phyloP scores from a whole-genome alignment of 2,329 filamentous ascomycete genomes.

The Alternaria brassicicola region DNA sequence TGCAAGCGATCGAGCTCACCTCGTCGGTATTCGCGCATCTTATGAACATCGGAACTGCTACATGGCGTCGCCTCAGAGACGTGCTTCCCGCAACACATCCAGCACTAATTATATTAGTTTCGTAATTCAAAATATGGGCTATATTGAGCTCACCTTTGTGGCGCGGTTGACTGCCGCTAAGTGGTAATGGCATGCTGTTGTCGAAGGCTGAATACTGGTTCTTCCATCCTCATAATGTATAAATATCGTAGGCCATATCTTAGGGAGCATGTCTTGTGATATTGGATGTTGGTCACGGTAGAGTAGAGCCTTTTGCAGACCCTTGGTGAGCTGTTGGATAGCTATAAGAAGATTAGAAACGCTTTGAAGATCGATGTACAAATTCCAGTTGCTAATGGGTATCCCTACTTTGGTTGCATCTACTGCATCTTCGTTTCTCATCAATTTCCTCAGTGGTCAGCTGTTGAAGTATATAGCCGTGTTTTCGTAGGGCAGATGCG shows the following conservation, averaged over 20 bases:
- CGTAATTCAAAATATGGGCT: too few relatives aligned
- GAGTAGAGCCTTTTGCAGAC: background rate
- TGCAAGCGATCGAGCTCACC: conserved; percentile 13
- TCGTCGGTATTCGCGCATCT: conserved; percentile 2
- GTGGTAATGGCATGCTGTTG: background rate
- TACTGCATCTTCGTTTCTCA: conserved; percentile 15
- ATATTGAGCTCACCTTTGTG: background rate
- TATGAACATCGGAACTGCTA: conserved; percentile 6
- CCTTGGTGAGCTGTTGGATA: conserved; percentile 2
- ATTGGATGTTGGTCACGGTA: background rate
- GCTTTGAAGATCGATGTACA: background rate
- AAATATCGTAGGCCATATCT: background rate
- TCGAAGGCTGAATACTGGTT: background rate
- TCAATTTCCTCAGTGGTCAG: conserved; percentile 17
- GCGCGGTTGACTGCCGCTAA: background rate
- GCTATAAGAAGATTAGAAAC: background rate
- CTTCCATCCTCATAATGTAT: background rate
- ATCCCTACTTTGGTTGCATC: conserved; percentile 17
- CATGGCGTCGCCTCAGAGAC: conserved; percentile 15
- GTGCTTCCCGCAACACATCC: conserved; percentile 14
- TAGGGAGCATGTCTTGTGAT: background rate
- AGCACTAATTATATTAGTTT: conserved; percentile 10
- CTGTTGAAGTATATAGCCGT: conserved; percentile 15
- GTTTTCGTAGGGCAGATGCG: background rate
- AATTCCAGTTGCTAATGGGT: background rate